Base-by-base conservation (phyloP, 352 stramenopile species). In the Phytopythium litorale region DNA sequence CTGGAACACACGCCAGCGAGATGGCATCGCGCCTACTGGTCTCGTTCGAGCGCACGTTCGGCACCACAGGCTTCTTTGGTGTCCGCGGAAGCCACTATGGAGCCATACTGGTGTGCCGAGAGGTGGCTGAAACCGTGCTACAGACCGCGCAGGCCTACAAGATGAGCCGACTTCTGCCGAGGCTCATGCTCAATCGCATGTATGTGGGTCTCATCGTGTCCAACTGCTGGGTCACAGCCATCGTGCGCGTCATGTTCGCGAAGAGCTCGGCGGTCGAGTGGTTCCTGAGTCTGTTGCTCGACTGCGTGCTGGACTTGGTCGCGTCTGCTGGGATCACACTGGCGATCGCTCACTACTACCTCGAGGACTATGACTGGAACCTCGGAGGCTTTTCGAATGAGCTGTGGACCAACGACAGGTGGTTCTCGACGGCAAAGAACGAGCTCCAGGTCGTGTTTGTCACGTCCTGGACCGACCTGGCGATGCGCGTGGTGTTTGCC, bases 221-320 rank as follows among this genome's bases (percentile, higher is more conserved):
- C 57, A 75, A 67, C 51, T 81, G 71, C 40, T 75, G 65, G 68
- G 66, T n/a, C 3, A 83, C 71, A 42, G 63, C 64, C 16, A 18
- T 74, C 9, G 64, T 77, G 0, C 73, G 75, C 18, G 55, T 66
- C 7, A 23, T 72, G 16, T 67, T 63, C 32, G 51, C 52, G 4
- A 50, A 56, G 4, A 62, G 68, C 32, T 65, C 56, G 19, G 65
- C 64, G 5, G 50, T 45, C 6, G 65, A 65, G 38, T 64, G 77
- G 8, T 65, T 84, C 30, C 56, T 75, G 4, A 66, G 60, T 16
- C 48, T 84, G 11, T 25, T 81, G 35, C 59, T 42, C 16, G 70
- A 78, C 53, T 74, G 66, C 15, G 37, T 73, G 18, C 64, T 87
- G 1, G 72, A 84, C 50, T 62, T 84, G 15, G 54, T 79, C 15